Base-by-base conservation (phyloP, 2,329 filamentous ascomycete genomes). In the Penicillium sp. region DNA sequence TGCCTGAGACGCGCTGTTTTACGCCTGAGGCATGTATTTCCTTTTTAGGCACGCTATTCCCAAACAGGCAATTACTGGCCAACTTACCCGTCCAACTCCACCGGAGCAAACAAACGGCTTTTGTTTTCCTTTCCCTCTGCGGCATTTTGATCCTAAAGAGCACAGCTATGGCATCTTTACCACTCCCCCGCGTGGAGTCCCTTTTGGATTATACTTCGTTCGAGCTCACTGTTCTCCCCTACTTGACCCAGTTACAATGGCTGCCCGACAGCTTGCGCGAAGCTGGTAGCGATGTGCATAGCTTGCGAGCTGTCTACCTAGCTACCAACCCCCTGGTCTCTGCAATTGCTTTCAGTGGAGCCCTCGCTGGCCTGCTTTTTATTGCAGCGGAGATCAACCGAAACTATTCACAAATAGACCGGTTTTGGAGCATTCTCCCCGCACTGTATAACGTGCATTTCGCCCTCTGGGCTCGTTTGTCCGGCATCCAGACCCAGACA, bases 341-440 rank as follows among this genome's bases (percentile, higher is more conserved):
- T 1, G 89, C 85, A 3, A 81, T 95, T 60, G 87, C 85, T 0
- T 82, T 90, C 50, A 88, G 89, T 3, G 64, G 96, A 18, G 80
- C 85, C 39, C 72, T 96, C n/a, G 85, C 85, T 1, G 81, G 82
- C 6, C 67, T 94, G 29, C 89, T 95, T 65, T 77, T 96, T 25
- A 68, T 93, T 32, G 78, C 86, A 6, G 90, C 91, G 1, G 93
- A 97, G 73, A 75, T 91, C 76, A 97, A 95, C 75, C 84, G 83
- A 67, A 99, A 99, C 74, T 97, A 92, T 73, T 97, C 92, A n/a
- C 94, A 99, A 75, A 87, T 99, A 40, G 94, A 99, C 73, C 86
- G 94, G 46, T 77, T 88, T 65, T 99, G 94, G 94, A 94, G 90
- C 69, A 80, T 99, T 57, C 76, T 99, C 48, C 94, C 94, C 1